A percentile compares a stretch with the other conserved stretches of the same genome.
Evolutionary conservation across 2,329 filamentous ascomycete species (phyloP).

Genomic region (Monilinia fructicola): DNA sequence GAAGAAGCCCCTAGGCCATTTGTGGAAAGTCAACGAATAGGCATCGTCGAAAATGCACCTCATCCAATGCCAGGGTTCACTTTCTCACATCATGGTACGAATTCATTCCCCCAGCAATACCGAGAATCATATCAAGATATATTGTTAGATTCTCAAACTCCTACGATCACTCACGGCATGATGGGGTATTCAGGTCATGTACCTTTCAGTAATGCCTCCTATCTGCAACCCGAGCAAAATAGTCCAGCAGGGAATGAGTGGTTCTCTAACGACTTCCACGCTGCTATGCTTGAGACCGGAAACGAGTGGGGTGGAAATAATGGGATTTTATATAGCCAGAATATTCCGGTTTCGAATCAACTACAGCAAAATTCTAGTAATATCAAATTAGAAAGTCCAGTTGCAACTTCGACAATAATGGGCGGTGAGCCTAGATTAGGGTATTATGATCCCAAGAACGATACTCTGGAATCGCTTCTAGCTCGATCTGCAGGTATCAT

Average conservation of each 20-base stretch:
- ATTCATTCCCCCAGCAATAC: conserved; percentile 10
- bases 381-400: conserved; percentile 2
- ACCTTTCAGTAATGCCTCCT: background rate
- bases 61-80: background rate
- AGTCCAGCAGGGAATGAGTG: conserved; percentile 26
- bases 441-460: conserved; percentile 4
- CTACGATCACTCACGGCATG: background rate
- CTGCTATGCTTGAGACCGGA: conserved; percentile 33
- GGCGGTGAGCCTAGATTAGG: background rate
- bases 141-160: conserved; percentile 8
- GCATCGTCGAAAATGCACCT: background rate
- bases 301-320: conserved; percentile 27
- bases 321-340: conserved; percentile 22
- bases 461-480: background rate
- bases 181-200: background rate
- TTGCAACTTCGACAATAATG: background rate
- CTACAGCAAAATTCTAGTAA: conserved; percentile 3
- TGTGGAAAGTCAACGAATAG: background rate
- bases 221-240: conserved; percentile 21
- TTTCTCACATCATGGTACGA: conserved; percentile 6
- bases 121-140: conserved; percentile 10
- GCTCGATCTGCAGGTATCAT: conserved; percentile 16
- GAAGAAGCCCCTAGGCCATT: conserved; percentile 12
- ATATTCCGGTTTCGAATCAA: conserved; percentile 12
- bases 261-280: conserved; percentile 36